phyloP scores from a whole-genome alignment of 2,329 filamentous ascomycete species.

The Westerdykella sp. region DNA sequence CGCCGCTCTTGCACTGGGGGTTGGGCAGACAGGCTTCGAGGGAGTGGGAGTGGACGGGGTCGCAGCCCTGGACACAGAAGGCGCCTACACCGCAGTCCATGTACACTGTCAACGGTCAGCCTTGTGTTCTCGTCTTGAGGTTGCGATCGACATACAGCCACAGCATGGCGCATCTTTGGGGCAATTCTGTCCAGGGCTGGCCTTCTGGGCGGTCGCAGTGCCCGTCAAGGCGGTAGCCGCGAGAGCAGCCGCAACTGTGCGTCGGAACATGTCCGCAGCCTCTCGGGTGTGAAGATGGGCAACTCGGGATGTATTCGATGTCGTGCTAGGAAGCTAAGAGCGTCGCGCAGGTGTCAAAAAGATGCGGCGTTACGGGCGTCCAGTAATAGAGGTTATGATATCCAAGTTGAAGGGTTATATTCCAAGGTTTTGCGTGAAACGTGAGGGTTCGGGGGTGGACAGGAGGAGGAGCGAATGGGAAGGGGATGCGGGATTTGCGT shows the following conservation, averaged over 20 bases:
- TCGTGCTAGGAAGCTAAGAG: constrained; percentile 28
- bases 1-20: constrained; percentile 71
- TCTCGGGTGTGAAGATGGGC: constrained; percentile 4
- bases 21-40: constrained; percentile 80
- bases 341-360: constrained; percentile 25
- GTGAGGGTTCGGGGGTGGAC: constrained; percentile 12
- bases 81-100: constrained; percentile 88
- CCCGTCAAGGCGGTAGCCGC: constrained; percentile 22
- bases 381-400: constrained; percentile 3
- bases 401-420: constrained; percentile 1
- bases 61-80: constrained; percentile 93
- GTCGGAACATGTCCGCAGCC: constrained; percentile 25
- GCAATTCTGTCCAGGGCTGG: constrained; percentile 52
- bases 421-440: constrained; percentile 13
- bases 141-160: constrained; percentile 27
- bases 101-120: constrained; percentile 59
- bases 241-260: constrained; percentile 22
- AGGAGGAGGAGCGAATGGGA: constrained; percentile 8
- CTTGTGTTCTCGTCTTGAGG: background rate
- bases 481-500: constrained; percentile 11
- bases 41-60: constrained; percentile 74
- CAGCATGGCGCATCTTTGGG: constrained; percentile 51
- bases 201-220: constrained; percentile 34
- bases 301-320: constrained; percentile 13
- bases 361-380: background rate